Evolutionary conservation across 73 alveolate genomes (phyloP).

Genomic region (Paramecium octaurelia): DNA sequence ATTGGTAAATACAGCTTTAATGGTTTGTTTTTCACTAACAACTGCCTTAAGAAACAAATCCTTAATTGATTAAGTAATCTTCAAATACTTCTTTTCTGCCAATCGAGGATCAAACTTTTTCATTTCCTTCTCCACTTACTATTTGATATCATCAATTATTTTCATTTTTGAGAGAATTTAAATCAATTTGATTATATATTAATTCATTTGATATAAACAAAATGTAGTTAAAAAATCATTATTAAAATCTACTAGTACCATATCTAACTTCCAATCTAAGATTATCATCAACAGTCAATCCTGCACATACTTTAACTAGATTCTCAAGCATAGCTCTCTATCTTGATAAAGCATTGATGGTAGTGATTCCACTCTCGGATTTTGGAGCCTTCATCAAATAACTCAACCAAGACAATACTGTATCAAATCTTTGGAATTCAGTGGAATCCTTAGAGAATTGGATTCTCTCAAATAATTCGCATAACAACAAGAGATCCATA

Average conservation of each 20-base stretch:
- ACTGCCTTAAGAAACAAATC: background rate
- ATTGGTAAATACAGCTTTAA: background rate
- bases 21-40: background rate
- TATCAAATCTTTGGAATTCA: slow-evolving; percentile 55
- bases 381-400: slow-evolving; percentile 62
- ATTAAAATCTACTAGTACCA: slow-evolving; percentile 16
- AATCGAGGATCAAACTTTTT: slow-evolving; percentile 7
- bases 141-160: background rate
- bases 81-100: slow-evolving; percentile 26
- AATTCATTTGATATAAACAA: background rate
- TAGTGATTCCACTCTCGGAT: slow-evolving; percentile 38
- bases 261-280: slow-evolving; percentile 42
- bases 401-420: slow-evolving; percentile 47
- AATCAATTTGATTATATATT: background rate
- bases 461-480: slow-evolving; percentile 90
- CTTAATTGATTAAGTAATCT: background rate
- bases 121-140: slow-evolving; percentile 28
- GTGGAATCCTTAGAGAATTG: slow-evolving; percentile 43
- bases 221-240: background rate
- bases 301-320: slow-evolving; percentile 60
- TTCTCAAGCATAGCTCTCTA: slow-evolving; percentile 55
- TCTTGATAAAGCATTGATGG: slow-evolving; percentile 57
- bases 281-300: slow-evolving; percentile 55
- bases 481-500: slow-evolving; percentile 82
- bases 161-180: background rate